Evolutionary conservation across 2,329 filamentous ascomycete species (phyloP).

Genomic region (Coniochaeta prunicola): DNA sequence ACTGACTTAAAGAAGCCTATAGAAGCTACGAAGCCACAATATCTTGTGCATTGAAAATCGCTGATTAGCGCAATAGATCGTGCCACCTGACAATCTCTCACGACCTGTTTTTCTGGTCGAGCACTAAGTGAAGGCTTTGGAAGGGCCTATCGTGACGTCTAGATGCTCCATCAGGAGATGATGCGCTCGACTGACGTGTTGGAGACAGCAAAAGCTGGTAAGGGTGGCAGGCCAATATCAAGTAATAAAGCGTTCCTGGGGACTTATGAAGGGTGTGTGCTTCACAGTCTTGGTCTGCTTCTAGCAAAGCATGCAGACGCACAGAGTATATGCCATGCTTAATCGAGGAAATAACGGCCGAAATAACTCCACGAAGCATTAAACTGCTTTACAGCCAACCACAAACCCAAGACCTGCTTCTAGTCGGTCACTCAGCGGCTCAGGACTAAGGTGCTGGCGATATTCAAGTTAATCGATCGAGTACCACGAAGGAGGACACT

Average conservation of each 20-base stretch:
- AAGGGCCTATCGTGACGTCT: neutral
- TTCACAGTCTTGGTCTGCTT: neutral
- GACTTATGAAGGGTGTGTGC: neutral
- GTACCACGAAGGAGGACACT: too few species aligned
- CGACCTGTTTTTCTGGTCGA: neutral
- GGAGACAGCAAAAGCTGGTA: neutral
- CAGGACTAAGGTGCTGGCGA: neutral
- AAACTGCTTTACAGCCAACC: neutral
- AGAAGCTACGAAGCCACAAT: neutral
- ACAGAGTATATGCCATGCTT: neutral
- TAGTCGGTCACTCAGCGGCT: neutral
- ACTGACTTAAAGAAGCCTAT: too few species aligned
- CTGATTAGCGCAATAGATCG: neutral
- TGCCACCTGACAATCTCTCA: neutral
- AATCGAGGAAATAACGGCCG: neutral
- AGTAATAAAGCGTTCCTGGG: neutral
- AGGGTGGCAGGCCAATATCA: conserved; percentile 1
- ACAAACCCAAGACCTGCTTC: neutral
- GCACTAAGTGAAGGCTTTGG: neutral
- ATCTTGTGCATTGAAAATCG: neutral
- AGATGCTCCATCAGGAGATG: neutral
- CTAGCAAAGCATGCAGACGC: neutral
- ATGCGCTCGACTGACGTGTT: neutral
- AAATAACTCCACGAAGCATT: neutral
- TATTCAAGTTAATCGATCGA: too few species aligned